A percentile compares a stretch with the other conserved stretches of the same genome.
phyloP scores from a whole-genome alignment of 2,329 filamentous ascomycete genomes.

The Pseudovirgaria hyperparasitica region DNA sequence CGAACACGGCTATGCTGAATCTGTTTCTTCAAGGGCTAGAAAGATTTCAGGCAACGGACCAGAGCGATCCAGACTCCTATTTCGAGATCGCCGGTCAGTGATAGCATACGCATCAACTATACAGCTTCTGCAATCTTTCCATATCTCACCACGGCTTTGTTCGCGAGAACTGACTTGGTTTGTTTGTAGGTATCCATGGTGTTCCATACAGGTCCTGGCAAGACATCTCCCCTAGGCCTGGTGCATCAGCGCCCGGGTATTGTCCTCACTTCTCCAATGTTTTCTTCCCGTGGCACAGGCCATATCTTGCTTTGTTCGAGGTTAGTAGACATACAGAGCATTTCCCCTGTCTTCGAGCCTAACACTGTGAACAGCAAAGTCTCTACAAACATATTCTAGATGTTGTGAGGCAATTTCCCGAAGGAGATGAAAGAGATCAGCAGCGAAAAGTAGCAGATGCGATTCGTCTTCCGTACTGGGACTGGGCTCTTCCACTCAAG shows the following conservation, averaged over 20 bases:
- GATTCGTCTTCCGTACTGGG: conserved; percentile 32
- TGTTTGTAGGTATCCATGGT: conserved; percentile 71
- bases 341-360: conserved; percentile 3
- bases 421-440: conserved; percentile 20
- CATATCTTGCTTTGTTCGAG: conserved; percentile 55
- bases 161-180: no score
- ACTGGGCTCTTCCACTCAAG: conserved; percentile 28
- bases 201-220: conserved; percentile 51
- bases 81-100: conserved; percentile 60
- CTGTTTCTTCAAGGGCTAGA: conserved; percentile 61
- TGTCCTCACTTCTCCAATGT: conserved; percentile 65
- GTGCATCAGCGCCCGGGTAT: conserved; percentile 51
- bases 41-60: conserved; percentile 54
- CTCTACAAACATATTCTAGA: conserved; percentile 25
- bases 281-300: conserved; percentile 72
- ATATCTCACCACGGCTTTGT: not conserved
- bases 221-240: conserved; percentile 30
- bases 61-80: conserved; percentile 54
- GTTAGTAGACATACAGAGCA: conserved; percentile 15
- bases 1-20: conserved; percentile 53
- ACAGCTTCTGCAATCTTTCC: not conserved
- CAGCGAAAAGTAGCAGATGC: conserved; percentile 23
- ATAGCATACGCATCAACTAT: not conserved
- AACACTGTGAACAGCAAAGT: conserved; percentile 18
- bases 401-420: conserved; percentile 25